Percentiles rank a stretch among this genome's conserved stretches.
phyloP scores from a whole-genome alignment of 768 basidiomycete species.

The Myochromella boudieri region DNA sequence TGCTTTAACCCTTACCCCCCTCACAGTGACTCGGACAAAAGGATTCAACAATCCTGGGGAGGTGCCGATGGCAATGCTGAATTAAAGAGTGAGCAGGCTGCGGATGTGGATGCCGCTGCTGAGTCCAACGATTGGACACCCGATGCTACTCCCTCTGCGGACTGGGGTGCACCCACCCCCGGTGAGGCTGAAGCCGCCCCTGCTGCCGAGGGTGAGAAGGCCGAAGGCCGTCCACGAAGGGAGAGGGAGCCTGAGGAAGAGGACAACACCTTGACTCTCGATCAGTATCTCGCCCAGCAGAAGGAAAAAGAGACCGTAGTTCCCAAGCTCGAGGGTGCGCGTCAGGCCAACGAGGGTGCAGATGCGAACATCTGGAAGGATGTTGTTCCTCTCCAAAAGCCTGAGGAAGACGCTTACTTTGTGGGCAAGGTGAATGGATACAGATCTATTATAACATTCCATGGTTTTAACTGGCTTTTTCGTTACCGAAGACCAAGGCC shows the following conservation, averaged over 20 bases:
- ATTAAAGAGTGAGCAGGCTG: conserved; percentile 78
- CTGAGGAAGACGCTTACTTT: conserved; percentile 80
- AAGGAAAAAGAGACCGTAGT: conserved; percentile 60
- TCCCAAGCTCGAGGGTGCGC: conserved; percentile 76
- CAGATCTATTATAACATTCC: no score
- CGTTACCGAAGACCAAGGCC: conserved; percentile 52
- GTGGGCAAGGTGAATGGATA: conserved; percentile 79
- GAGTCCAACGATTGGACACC: conserved; percentile 55
- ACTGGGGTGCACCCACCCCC: conserved; percentile 33
- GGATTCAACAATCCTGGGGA: conserved; percentile 93
- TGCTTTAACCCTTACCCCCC: conserved; percentile 11
- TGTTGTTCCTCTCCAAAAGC: conserved; percentile 64
- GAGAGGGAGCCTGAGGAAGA: conserved; percentile 79
- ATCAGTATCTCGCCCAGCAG: conserved; percentile 87
- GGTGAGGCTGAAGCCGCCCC: conserved; percentile 29
- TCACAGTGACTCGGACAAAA: conserved; percentile 89
- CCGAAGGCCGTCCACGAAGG: conserved; percentile 41
- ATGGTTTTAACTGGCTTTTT: background rate
- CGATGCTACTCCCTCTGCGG: conserved; percentile 47
- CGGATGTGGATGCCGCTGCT: conserved; percentile 63
- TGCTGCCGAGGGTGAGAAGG: conserved; percentile 40
- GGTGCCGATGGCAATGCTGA: conserved; percentile 86
- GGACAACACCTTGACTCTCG: conserved; percentile 91
- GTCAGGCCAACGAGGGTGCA: conserved; percentile 80
- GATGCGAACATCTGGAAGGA: conserved; percentile 72